These are phyloP conservation scores for Naganishia liquefaciens DNA, from an alignment of 1,284 basidiomycete genomes.

Conservation along the genomic window DNA sequence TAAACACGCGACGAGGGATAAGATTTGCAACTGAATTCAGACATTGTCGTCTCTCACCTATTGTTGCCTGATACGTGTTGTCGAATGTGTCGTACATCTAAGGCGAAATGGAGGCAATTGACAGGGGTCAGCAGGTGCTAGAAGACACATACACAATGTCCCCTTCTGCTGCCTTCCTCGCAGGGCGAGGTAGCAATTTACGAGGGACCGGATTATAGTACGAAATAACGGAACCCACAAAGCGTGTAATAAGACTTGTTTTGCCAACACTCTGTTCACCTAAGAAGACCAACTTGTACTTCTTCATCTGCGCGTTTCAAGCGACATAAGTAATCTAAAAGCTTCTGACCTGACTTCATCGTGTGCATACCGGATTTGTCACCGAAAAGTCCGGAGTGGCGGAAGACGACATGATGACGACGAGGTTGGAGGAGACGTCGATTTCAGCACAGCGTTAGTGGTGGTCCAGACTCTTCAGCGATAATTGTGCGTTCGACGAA, in stretches of 20 bases:
- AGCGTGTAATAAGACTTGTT: conserved; percentile 97
- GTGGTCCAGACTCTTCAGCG: background rate
- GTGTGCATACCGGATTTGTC: conserved; percentile 29
- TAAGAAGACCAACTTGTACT: conserved; percentile 93
- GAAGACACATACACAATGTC: too few relatives aligned
- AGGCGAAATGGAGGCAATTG: background rate
- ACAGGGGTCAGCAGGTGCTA: background rate
- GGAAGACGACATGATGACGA: conserved; percentile 23
- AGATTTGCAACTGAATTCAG: background rate
- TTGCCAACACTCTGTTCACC: conserved; percentile 93
- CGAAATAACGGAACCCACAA: conserved; percentile 45
- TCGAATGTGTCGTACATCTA: conserved; percentile 99
- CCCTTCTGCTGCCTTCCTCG: too few relatives aligned
- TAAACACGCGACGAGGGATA: background rate
- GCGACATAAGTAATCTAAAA: background rate
- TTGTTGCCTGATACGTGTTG: conserved; percentile 99
- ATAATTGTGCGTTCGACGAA: too few relatives aligned
- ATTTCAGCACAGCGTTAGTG: background rate
- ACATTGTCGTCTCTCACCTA: conserved; percentile 56
- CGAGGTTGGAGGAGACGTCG: conserved; percentile 1
- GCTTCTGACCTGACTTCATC: background rate
- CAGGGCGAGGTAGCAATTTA: too few relatives aligned
- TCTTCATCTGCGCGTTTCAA: conserved; percentile 66
- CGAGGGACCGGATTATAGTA: too few relatives aligned
- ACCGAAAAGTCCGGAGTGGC: conserved; percentile 33